Base-by-base conservation (phyloP, 192 early-diverging fungal species). In the Phlyctochytrium arcticum region DNA sequence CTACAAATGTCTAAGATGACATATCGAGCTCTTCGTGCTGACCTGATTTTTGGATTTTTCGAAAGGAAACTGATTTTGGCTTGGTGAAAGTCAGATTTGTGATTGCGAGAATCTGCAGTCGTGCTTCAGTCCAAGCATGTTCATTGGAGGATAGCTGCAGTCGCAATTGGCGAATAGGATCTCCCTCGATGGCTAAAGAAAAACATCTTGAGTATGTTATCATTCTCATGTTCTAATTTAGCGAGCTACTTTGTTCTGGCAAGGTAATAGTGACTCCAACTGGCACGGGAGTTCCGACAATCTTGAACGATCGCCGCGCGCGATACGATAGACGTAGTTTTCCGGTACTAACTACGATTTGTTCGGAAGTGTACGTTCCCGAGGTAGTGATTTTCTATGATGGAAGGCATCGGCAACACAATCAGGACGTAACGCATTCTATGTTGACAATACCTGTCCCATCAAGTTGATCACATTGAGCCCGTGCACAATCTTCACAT, bases 301-400 rank as follows among this genome's bases (percentile, higher is more conserved):
- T 69, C 48, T 1, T 60, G 35, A 69, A 83, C 59, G 36, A 36
- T 68, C 68, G 79, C 61, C 55, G 78, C 56, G 49, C 26, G 33
- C 31, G 46, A 36, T 70, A 57, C 6, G 32, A 24, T n/a, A 74
- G 51, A 29, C 48, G 15, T 29, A 89, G 48, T 57, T 86, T 87
- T 23, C 87, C 87, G 27, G 82, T 74, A 23, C 63, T 66, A 62
- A 89, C 44, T 31, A 72, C 70, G 42, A 80, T 75, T 6, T 67
- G 74, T 32, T 83, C 83, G 15, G 81, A 69, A 2, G 75, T 70
- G 69, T 88, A 90, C 30, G 76, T 80, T 32, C 88, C 88, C 29
- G 79, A 80, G 3, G 81, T 75, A 9, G 83, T 57, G 7, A 71
- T 36, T 48, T 47, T 53, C 66, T 75, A 26, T 24, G n/a, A 26